Conservation (phyloP, 2,329 filamentous ascomycete species). For the Monilinia laxa region DNA sequence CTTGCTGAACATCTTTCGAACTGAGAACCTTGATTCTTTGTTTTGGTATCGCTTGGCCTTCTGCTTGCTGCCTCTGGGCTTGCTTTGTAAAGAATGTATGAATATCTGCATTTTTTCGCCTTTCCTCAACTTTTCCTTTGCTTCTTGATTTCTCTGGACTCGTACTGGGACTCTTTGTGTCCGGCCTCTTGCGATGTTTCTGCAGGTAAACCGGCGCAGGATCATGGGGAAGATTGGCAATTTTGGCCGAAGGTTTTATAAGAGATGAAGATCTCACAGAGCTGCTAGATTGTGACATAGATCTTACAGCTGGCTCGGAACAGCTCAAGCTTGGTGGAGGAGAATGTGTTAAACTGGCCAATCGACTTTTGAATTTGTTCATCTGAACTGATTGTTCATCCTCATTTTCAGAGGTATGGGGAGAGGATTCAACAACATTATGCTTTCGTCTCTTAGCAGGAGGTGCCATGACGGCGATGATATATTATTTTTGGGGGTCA, state of each 20-base stretch:
- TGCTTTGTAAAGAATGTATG: conserved; percentile 62
- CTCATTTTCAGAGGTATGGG: conserved; percentile 49
- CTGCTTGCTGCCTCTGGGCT: conserved; percentile 47
- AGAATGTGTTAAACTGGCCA: conserved; percentile 32
- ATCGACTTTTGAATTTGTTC: conserved; percentile 28
- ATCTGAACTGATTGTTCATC: conserved; percentile 43
- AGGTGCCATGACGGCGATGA: conserved; percentile 37
- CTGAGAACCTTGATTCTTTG: conserved; percentile 41
- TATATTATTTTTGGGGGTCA: conserved; percentile 5
- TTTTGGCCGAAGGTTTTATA: conserved; percentile 34
- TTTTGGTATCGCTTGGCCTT: conserved; percentile 26
- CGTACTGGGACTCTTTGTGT: conserved; percentile 41
- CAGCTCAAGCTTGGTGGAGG: conserved; percentile 26
- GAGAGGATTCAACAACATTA: conserved; percentile 47
- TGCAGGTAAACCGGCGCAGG: conserved; percentile 36
- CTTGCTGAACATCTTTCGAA: conserved; percentile 51
- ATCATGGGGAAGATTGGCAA: conserved; percentile 36
- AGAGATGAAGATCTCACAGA: conserved; percentile 32
- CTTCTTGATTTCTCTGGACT: conserved; percentile 48
- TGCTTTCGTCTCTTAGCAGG: conserved; percentile 51
- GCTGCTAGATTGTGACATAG: conserved; percentile 24
- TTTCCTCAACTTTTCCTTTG: conserved; percentile 49
- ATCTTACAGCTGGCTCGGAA: conserved; percentile 22
- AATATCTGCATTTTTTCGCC: conserved; percentile 56
- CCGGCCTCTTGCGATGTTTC: conserved; percentile 37